Evolutionary conservation across 768 basidiomycete species (phyloP).

Genomic region (Leccinum disarticulatum): DNA sequence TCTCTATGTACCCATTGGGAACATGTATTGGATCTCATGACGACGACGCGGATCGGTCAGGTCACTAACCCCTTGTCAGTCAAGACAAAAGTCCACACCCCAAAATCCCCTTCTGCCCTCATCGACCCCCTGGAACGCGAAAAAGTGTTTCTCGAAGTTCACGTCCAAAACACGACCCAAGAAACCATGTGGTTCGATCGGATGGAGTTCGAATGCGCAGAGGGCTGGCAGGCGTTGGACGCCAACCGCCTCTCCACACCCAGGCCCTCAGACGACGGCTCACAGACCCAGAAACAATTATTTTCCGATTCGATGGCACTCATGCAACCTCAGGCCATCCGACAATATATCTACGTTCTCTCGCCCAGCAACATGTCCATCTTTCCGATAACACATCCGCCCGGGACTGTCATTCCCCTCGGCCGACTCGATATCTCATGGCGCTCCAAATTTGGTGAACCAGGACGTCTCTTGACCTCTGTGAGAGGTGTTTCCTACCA

Average conservation of each 20-base stretch:
- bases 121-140: constrained; percentile 65
- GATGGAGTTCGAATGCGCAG: constrained; percentile 75
- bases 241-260: constrained; percentile 40
- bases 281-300: constrained; percentile 34
- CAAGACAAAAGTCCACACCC: constrained; percentile 87
- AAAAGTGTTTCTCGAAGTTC: constrained; percentile 88
- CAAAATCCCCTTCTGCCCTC: constrained; percentile 70
- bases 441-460: constrained; percentile 83
- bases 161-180: constrained; percentile 85
- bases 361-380: constrained; percentile 47
- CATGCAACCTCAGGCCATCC: constrained; percentile 80
- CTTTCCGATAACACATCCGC: constrained; percentile 49
- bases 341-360: constrained; percentile 88
- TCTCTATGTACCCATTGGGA: background rate
- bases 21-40: background rate
- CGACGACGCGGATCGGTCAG: constrained; percentile 37
- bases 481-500: constrained; percentile 32
- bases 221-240: constrained; percentile 62
- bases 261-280: background rate
- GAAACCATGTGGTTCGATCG: constrained; percentile 76
- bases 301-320: constrained; percentile 66
- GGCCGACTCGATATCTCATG: constrained; percentile 90
- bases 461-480: constrained; percentile 84
- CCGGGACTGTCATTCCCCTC: constrained; percentile 74
- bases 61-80: constrained; percentile 94